Base-by-base conservation (phyloP, 2,329 filamentous ascomycete species). In the Colletotrichum chlorophyti region DNA sequence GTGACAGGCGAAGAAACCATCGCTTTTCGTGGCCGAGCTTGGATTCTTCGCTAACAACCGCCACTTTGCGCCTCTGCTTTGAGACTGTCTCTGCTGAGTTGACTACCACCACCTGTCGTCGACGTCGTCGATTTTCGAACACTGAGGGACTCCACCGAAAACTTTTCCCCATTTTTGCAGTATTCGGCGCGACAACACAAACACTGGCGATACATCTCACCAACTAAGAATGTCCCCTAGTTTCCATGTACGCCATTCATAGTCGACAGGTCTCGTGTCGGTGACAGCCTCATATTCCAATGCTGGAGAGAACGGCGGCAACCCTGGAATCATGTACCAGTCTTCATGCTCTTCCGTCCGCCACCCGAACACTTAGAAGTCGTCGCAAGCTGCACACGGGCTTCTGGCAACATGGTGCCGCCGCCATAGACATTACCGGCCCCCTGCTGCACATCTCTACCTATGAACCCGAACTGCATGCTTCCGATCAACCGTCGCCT, bases 251-350 rank as follows among this genome's bases (percentile, higher is more conserved):
- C 46, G 34, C 27, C 23, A 52, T 15, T 35, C 46, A 35, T 60
- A 58, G 41, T 38, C 53, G 53, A 47, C 40, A 58, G 40, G 19
- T 38, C 23, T 35, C 14, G 42, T 32, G 24, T 43, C 29, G 50
- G 52, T 45, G 57, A 57, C 43, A 50, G 27, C 40, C 34, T 53
- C 53, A 38, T n/a, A 29, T 51, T 12, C 76, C 74, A 70, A 84
- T 85, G 82, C 79, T 85, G 66, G 83, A 85, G 76, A 80, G 82
- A 77, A 83, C 82, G 54, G 80, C 81, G 35, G 77, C 79, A 61
- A 77, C 75, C 70, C 72, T 85, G 71, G 83, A 85, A 78, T 78
- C 82, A 70, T 80, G 80, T 74, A 76, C 76, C 64, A 74, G 85
- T 69, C 80, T 81, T 70, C 77, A 81, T 70, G 76, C 82, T 61